Base-by-base conservation (phyloP, 345 rosid species). In the Psidium guajava region DNA sequence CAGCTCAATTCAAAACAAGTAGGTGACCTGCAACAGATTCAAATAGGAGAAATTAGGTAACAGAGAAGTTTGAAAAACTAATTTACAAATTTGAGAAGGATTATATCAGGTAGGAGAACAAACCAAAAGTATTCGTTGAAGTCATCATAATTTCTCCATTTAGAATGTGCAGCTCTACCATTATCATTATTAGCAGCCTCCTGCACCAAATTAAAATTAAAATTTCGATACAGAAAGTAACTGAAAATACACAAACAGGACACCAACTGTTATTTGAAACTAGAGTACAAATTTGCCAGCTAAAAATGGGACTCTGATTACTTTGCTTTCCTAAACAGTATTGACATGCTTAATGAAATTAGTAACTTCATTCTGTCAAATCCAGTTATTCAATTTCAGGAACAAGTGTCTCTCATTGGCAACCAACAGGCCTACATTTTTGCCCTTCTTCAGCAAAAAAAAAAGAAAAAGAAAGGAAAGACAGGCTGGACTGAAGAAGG, bases 81-180 rank as follows among this genome's bases (percentile, higher is more conserved):
- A 83, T 49, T 84, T 64, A 61, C 22, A 80, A 86, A 50, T 64
- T 47, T 51, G 51, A 58, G 53, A 44, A 6, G 84, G 49, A 27
- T n/a, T 86, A 69, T 16, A 77, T 81, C 21, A 69, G 74, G 85
- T 36, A 83, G 84, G 82, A 64, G 61, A 77, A 91, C 93, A 89
- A 85, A 97, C 99, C 99, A 97, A 85, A 97, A 97, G 89, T 95
- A 97, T 90, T 97, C 99, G 85, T 97, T 97, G 91, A 97, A 97
- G 89, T 97, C 99, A 83, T 97, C 99, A 88, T 97, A 97, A 92
- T 97, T 97, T 90, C 99, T 92, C 99, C 99, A 97, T 42, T 93
- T 90, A 81, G 99, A 96, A 92, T 97, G 99, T 32, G 99, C 91
- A 89, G 99, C 98, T 91, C 92, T 97, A 86, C 99, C 99, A 89